phyloP scores from a whole-genome alignment of 768 basidiomycete genomes.

The Mrakia gelida region DNA sequence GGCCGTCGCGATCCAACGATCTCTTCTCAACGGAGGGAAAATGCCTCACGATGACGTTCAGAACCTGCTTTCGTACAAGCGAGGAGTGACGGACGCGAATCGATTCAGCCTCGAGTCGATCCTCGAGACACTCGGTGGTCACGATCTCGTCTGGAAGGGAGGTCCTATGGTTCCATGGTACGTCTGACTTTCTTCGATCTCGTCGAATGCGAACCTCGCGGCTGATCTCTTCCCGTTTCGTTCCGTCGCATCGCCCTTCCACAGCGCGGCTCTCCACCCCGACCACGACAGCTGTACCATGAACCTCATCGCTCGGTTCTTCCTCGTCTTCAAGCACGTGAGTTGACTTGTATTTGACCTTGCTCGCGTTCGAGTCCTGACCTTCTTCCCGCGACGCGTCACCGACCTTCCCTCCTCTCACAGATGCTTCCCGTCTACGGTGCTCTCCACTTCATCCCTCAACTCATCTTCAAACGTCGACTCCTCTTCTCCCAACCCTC shows the following conservation, averaged over 20 bases:
- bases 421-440: conserved; percentile 27
- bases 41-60: neutral
- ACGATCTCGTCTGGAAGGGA: neutral
- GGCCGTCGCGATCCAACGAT: conserved; percentile 20
- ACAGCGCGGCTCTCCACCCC: conserved; percentile 28
- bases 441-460: conserved; percentile 26
- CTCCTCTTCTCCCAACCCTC: conserved; percentile 6
- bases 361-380: too few relatives aligned
- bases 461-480: conserved; percentile 23
- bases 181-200: neutral
- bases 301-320: conserved; percentile 13
- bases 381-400: too few relatives aligned
- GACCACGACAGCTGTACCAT: neutral
- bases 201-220: neutral
- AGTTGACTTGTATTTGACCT: too few relatives aligned
- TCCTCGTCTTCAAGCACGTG: conserved; percentile 23
- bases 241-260: neutral
- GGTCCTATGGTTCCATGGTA: conserved; percentile 16
- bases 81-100: conserved; percentile 11
- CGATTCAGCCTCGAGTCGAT: conserved; percentile 5
- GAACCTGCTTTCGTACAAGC: conserved; percentile 15
- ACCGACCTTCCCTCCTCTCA: too few relatives aligned
- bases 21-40: neutral
- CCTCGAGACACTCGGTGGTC: neutral
- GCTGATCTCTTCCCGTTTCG: neutral